Evolutionary conservation across 1,284 basidiomycete species (phyloP).

Genomic region (Microbotryum lychnidis-dioicae): DNA sequence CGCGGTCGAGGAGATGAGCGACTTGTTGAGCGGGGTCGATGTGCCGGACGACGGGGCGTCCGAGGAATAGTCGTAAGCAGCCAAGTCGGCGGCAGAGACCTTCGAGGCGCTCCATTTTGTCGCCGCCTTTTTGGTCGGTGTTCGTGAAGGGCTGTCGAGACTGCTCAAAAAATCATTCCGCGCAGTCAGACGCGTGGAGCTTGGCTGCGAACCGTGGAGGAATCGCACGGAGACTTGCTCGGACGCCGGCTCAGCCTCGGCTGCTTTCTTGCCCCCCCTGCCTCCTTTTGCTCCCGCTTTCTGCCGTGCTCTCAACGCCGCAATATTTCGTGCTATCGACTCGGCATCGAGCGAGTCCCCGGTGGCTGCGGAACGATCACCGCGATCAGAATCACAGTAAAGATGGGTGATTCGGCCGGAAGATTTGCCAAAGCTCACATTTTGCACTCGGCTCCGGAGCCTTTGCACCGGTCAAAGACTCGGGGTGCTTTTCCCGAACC

Average conservation of each 20-base stretch:
- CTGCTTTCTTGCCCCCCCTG: conserved; percentile 51
- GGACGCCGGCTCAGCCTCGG: conserved; percentile 45
- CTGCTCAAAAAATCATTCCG: conserved; percentile 23
- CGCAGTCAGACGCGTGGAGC: conserved; percentile 31
- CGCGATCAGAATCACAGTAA: no score
- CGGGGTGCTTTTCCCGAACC: neutral
- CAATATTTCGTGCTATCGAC: conserved; percentile 83
- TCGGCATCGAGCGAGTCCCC: conserved; percentile 53
- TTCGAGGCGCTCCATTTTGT: conserved; percentile 32
- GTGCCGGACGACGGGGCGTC: conserved; percentile 10
- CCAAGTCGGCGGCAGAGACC: conserved; percentile 51
- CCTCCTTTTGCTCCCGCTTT: conserved; percentile 38
- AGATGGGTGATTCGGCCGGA: no score
- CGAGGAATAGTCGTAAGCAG: conserved; percentile 36
- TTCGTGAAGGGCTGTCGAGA: conserved; percentile 11
- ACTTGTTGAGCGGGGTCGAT: conserved; percentile 24
- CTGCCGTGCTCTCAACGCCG: conserved; percentile 75
- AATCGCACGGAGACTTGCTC: conserved; percentile 26
- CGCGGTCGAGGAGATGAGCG: conserved; percentile 64
- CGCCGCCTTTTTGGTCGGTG: conserved; percentile 33
- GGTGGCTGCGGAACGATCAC: no score
- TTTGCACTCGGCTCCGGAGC: neutral
- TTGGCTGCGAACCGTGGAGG: neutral
- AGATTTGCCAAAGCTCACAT: neutral
- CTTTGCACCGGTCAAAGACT: neutral